These are phyloP conservation scores for Venturia effusa DNA, from an alignment of 2,329 filamentous ascomycete genomes.

Conservation along the genomic window DNA sequence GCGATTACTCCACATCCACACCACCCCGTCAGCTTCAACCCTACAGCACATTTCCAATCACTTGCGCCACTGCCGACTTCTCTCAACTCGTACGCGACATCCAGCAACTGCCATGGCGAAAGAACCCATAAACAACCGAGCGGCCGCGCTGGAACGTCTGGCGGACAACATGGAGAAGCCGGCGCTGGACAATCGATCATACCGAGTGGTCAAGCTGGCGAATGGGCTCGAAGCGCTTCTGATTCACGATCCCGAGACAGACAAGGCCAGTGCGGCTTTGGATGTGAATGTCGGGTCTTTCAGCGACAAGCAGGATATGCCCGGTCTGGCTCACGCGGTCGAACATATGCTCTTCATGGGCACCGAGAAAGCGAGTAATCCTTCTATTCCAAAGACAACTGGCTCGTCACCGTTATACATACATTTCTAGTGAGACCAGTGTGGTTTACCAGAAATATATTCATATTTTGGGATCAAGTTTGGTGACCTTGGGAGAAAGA, in stretches of 20 bases:
- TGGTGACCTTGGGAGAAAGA: too few species aligned
- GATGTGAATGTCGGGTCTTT: constrained; percentile 96
- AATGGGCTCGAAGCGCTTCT: constrained; percentile 87
- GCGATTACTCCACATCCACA: neutral
- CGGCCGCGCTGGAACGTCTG: constrained; percentile 22
- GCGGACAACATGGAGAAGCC: constrained; percentile 70
- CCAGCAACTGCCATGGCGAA: neutral
- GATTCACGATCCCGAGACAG: constrained; percentile 87
- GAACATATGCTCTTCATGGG: constrained; percentile 98
- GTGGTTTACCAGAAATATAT: too few species aligned
- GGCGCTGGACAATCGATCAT: constrained; percentile 72
- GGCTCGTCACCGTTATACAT: too few species aligned
- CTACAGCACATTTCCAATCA: neutral
- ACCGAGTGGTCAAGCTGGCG: constrained; percentile 72
- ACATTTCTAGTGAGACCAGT: too few species aligned
- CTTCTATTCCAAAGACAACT: neutral
- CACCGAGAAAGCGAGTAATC: constrained; percentile 63
- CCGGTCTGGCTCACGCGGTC: constrained; percentile 89
- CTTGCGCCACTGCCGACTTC: neutral
- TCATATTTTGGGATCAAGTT: too few species aligned
- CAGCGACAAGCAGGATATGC: constrained; percentile 82
- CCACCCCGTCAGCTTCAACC: neutral
- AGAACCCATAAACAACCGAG: constrained; percentile 6
- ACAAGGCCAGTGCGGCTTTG: constrained; percentile 91
- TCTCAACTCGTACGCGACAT: neutral